These are phyloP conservation scores for Aspergillus brunneoviolaceus DNA, from an alignment of 2,329 filamentous ascomycete genomes.

Conservation along the genomic window DNA sequence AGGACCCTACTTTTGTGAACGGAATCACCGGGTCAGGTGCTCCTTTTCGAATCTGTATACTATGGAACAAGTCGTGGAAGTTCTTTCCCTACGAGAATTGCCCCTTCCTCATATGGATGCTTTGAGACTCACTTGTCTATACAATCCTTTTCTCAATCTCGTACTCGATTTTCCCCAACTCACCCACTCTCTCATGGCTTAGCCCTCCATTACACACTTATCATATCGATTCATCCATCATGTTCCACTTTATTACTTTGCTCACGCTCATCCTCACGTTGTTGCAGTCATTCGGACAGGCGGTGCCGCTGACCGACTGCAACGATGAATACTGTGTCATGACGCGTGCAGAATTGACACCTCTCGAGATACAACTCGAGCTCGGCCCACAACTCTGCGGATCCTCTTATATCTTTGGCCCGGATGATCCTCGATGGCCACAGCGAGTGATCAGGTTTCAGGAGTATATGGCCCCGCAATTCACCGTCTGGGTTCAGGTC, in stretches of 20 bases:
- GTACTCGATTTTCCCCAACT: no score
- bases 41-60: no score
- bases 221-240: no score
- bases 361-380: not conserved
- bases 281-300: not conserved
- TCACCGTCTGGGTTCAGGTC: not conserved
- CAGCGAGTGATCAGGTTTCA: not conserved
- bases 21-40: no score
- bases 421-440: not conserved
- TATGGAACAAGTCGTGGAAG: no score
- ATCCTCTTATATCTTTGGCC: not conserved
- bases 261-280: not conserved
- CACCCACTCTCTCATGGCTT: no score
- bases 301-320: not conserved
- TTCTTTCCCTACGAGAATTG: not conserved
- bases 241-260: no score
- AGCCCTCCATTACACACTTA: no score
- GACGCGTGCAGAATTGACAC: not conserved
- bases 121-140: not conserved
- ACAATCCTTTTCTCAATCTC: no score
- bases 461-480: not conserved
- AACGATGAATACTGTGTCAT: not conserved
- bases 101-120: not conserved
- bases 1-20: no score
- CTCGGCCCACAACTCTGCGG: not conserved